Evolutionary conservation across 225 moss, liverwort and hornwort genomes (phyloP).

Genomic region (Neckera pumila): DNA sequence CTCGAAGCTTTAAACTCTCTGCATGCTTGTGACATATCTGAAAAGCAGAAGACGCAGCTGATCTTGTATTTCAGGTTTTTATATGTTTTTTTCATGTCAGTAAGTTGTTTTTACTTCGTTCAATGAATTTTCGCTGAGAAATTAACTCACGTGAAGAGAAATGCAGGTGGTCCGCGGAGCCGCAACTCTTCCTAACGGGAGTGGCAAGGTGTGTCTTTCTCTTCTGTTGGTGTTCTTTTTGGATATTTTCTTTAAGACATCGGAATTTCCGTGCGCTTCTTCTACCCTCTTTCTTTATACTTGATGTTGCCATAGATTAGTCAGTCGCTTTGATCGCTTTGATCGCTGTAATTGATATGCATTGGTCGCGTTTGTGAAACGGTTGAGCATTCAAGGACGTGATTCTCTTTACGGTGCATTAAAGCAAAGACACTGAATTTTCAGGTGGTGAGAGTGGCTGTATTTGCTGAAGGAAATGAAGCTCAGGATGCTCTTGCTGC

Average conservation of each 20-base stretch:
- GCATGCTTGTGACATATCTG: neutral
- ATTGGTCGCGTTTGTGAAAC: neutral
- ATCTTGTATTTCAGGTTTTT: neutral
- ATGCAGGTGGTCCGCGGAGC: conserved; percentile 94
- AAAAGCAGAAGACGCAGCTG: neutral
- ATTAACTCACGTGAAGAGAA: neutral
- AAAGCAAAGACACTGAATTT: neutral
- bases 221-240: neutral
- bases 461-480: conserved; percentile 92
- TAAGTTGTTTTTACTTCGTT: neutral
- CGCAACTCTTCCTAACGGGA: conserved; percentile 95
- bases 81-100: neutral
- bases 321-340: neutral
- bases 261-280: neutral
- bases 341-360: neutral
- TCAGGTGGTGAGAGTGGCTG: conserved; percentile 98
- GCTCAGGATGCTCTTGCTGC: conserved; percentile 91
- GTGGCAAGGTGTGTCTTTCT: conserved; percentile 69
- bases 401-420: neutral
- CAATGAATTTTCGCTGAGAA: neutral
- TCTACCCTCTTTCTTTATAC: neutral
- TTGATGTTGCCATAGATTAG: neutral
- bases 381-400: neutral
- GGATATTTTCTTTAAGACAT: neutral
- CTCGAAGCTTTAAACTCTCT: neutral